Percentiles rank a stretch among this genome's conserved stretches.
These are phyloP conservation scores for Cyclotella choctawhatcheeana DNA, from an alignment of 108 stramenopile genomes.

Conservation along the genomic window DNA sequence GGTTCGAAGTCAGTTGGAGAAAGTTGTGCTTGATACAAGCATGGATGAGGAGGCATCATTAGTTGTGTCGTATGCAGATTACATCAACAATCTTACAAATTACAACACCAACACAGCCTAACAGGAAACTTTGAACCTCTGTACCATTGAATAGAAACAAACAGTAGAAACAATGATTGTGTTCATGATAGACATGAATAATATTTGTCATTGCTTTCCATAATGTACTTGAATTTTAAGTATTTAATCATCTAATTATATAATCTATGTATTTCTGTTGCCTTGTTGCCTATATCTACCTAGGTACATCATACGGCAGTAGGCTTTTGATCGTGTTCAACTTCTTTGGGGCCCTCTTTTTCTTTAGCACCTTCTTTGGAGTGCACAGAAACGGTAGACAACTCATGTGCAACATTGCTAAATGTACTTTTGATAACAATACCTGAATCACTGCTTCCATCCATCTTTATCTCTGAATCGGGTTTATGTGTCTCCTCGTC, in stretches of 20 bases:
- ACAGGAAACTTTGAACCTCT: no score
- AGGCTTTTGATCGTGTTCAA: not conserved
- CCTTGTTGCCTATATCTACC: no score
- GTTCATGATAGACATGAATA: no score
- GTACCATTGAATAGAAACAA: no score
- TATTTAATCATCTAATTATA: no score
- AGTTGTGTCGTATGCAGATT: conserved; percentile 27
- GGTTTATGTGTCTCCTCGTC: conserved; percentile 13
- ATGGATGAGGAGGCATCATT: not conserved
- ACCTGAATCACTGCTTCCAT: conserved; percentile 41
- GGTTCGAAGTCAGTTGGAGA: conserved; percentile 60
- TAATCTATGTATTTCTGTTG: no score
- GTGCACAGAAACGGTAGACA: conserved; percentile 46
- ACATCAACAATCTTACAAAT: conserved; percentile 20
- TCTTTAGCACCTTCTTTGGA: conserved; percentile 16
- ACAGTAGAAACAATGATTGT: no score
- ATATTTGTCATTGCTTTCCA: no score
- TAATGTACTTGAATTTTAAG: no score
- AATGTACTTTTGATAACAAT: conserved; percentile 48
- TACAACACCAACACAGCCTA: no score
- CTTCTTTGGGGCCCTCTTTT: not conserved
- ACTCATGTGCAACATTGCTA: conserved; percentile 40
- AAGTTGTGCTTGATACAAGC: conserved; percentile 6
- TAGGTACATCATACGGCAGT: conserved; percentile 5
- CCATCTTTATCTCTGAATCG: conserved; percentile 13